Base-by-base conservation (phyloP, 139 green algal species). In the Bryopsis sp. region DNA sequence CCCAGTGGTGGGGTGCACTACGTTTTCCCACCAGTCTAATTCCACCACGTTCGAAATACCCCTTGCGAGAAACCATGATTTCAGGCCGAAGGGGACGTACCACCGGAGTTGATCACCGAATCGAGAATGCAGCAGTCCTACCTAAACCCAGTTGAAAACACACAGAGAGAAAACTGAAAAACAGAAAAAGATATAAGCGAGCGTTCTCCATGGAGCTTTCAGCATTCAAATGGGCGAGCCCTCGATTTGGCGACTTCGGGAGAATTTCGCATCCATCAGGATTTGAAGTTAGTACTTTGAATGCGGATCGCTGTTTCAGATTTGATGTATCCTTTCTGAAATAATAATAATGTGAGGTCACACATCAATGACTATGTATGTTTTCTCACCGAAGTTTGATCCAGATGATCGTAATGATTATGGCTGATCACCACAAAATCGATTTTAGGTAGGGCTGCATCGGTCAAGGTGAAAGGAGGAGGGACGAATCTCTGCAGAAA, bases 371-470 rank as follows among this genome's bases (percentile, higher is more conserved):
- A 29, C 15, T 35, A 63, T 34, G n/a, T 15, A 11, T 15, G 15
- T 63, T 29, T 7, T 19, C 54, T n/a, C 54, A 92, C 81, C 22
- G 71, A 79, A 2, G 22, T 61, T 0, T 33, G 47, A 70, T 88
- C 83, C 36, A 93, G 68, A 60, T 95, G 88, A 70, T 95, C 86
- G 58, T 88, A 91, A 67, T 93, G 83, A 64, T 88, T 87, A 77
- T 94, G 85, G 28, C 62, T 82, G 36, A 95, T 77, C 2, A 92
- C 48, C 2, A 95, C 84, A 39, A 84, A 84, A 72, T 94, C 84
- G 2, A 94, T 47, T 19, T 69, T 24, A 1, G 79, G 81, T 11
- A 90, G 58, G 26, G 71, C 29, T 24, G 68, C 62, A 47, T 73
- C 47, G 7, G 78, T 59, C 2, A 73, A 28, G 2, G 46, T 4